Evolutionary conservation across 441 rosid species (phyloP), one percentile per base, ranked within the genome.

Genomic region (Lepidium campestre): DNA sequence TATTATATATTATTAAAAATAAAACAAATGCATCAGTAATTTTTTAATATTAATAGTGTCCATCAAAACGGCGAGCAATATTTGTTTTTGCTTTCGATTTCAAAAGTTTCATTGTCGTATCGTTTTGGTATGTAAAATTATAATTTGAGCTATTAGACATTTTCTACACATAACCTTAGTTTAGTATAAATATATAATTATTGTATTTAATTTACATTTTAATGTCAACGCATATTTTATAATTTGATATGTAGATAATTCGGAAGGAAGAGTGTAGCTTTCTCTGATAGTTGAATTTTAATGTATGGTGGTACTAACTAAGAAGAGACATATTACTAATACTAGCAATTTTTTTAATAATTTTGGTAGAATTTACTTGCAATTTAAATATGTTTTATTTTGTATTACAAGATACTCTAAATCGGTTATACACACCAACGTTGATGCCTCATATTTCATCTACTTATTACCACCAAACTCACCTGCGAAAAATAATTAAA

Each of bases 371-470:
- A 29, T 29, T 29, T 29, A 29, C 68, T 70, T 70, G 48, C 49
- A 25, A 54, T 59, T 10, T 55, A 62, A 62, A 62, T n/a, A 39
- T 40, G 67, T 59, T 29, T 7, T 29, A 29, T 22, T 22, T 22
- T 50, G 41, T 54, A 47, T 36, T 70, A 44, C 56, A 62, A 61
- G 35, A 53, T 70, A 70, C 65, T 61, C 74, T 9, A 5, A 59
- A 60, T 50, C 54, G 45, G 73, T 69, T 70, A 55, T 22, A 44
- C 57, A 53, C 50, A 70, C 63, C 69, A 62, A 70, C 49, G 49
- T 62, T 70, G 69, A 70, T 62, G 37, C 37, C 48, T 54, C 49
- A 18, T 10, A 3, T 32, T 62, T 45, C 68, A 62, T 53, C 74
- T 70, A 62, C 68, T 62, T 34, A 36, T 57, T 45, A 36, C 72